phyloP scores from a whole-genome alignment of 495 filamentous ascomycete genomes.

The Penicillium cosmopolitanum region DNA sequence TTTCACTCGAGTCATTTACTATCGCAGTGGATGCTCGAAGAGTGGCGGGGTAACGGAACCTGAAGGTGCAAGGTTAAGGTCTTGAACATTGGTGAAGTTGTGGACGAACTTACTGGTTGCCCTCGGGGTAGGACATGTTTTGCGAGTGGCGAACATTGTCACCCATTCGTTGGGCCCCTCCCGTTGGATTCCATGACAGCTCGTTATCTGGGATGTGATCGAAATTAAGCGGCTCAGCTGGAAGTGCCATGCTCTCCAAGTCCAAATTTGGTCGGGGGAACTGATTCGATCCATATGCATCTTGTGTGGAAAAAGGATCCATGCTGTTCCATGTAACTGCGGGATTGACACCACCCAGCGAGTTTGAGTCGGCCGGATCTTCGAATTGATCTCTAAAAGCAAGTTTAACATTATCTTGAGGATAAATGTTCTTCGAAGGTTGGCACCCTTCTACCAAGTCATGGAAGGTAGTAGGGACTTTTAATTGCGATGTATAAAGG shows the following conservation, averaged over 20 bases:
- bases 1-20: slow-evolving; percentile 31
- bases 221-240: not conserved
- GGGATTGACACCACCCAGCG: not conserved
- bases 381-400: not conserved
- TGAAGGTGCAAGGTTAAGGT: not conserved
- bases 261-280: not conserved
- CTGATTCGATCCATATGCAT: too few relatives aligned
- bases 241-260: not conserved
- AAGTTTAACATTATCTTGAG: not conserved
- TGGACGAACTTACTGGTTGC: not conserved
- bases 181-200: not conserved
- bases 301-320: not conserved
- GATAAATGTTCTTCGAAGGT: not conserved
- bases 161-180: not conserved
- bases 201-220: not conserved
- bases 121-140: not conserved
- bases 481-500: not conserved
- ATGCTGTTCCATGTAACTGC: not conserved
- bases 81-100: not conserved
- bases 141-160: not conserved
- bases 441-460: not conserved
- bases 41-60: slow-evolving; percentile 7
- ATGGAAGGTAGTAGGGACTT: not conserved
- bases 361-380: not conserved
- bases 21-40: slow-evolving; percentile 9